These are phyloP conservation scores for Centaurea solstitialis DNA, from an alignment of 129 eudicot genomes.

Conservation along the genomic window DNA sequence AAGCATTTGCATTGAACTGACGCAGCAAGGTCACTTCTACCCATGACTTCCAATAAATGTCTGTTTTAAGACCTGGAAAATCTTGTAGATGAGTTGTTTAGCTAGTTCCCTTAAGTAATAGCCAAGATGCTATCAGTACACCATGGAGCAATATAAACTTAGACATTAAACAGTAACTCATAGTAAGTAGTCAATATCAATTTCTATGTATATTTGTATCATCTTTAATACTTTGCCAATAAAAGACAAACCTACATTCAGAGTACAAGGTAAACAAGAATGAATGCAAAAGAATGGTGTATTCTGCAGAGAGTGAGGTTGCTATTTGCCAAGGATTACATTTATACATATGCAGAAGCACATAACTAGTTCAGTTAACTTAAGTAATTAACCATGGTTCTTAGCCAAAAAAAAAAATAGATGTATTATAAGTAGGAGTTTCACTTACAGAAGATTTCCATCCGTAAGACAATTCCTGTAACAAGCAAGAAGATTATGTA, in stretches of 20 bases:
- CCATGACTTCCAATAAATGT: neutral
- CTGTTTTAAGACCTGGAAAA: neutral
- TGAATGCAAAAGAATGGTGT: neutral
- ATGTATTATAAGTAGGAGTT: conserved; percentile 8
- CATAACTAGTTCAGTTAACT: neutral
- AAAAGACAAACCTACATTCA: neutral
- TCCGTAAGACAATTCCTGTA: conserved; percentile 74
- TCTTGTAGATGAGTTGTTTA: neutral
- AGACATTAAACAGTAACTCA: neutral
- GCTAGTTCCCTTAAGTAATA: neutral
- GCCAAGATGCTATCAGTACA: neutral
- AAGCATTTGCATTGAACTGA: neutral
- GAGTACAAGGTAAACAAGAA: neutral
- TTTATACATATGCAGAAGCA: neutral
- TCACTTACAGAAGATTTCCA: conserved; percentile 90
- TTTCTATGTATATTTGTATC: neutral
- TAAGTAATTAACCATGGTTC: neutral
- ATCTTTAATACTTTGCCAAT: neutral
- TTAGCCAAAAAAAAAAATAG: neutral
- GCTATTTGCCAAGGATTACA: neutral
- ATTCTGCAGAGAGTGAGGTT: neutral
- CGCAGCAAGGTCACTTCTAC: neutral
- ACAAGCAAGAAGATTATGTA: conserved; percentile 14
- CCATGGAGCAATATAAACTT: neutral
- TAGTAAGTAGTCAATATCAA: too few relatives aligned